These are phyloP conservation scores for Yarrowia keelungensis DNA, from an alignment of 805 yeast genomes.

Conservation along the genomic window DNA sequence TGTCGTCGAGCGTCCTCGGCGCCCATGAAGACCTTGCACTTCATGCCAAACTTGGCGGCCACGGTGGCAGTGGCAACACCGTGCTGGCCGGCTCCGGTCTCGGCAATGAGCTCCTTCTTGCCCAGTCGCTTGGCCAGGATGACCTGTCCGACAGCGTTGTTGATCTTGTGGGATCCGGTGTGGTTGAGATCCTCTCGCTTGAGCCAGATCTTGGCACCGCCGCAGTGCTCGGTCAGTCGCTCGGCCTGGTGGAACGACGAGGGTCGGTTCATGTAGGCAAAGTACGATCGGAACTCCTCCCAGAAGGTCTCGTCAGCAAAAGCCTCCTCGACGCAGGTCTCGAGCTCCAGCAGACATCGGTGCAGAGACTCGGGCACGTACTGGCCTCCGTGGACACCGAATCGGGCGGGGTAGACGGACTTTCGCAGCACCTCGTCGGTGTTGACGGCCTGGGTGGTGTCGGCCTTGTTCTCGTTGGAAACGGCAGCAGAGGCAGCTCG, in stretches of 20 bases:
- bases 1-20: slow-evolving; percentile 99
- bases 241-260: slow-evolving; percentile 91
- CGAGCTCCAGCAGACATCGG: slow-evolving; percentile 88
- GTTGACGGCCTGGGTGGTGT: slow-evolving; percentile 33
- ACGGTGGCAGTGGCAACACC: slow-evolving; percentile 62
- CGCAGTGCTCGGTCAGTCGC: slow-evolving; percentile 84
- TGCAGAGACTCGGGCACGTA: slow-evolving; percentile 97
- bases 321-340: slow-evolving; percentile 84
- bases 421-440: slow-evolving; percentile 35
- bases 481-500: slow-evolving; percentile 41
- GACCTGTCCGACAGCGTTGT: slow-evolving; percentile 57
- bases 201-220: slow-evolving; percentile 97
- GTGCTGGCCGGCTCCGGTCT: slow-evolving; percentile 61
- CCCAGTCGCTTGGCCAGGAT: slow-evolving; percentile 56
- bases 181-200: slow-evolving; percentile 87
- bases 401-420: slow-evolving; percentile 65
- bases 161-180: slow-evolving; percentile 58
- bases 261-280: slow-evolving; percentile 96
- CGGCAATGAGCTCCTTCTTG: slow-evolving; percentile 56
- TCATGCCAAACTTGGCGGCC: slow-evolving; percentile 72
- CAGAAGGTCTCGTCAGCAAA: slow-evolving; percentile 90
- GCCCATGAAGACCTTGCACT: slow-evolving; percentile 97
- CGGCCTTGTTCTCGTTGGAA: slow-evolving; percentile 13
- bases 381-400: slow-evolving; percentile 98
- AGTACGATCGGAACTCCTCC: slow-evolving; percentile 85